phyloP scores from a whole-genome alignment of 495 filamentous ascomycete genomes.

The Hyaloscypha finlandica region DNA sequence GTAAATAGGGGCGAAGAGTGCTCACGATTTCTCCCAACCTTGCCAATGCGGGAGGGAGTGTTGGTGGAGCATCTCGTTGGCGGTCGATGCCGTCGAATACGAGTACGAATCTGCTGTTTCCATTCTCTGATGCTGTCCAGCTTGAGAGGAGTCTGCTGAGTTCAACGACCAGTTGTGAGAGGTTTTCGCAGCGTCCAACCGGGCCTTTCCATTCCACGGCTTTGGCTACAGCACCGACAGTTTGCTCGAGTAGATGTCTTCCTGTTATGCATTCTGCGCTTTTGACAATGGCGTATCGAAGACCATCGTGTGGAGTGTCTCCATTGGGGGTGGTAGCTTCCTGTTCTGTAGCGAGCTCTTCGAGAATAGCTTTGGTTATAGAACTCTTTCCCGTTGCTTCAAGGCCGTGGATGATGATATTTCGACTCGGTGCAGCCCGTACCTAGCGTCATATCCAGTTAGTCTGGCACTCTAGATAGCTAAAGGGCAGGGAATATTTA shows the following conservation, averaged over 20 bases:
- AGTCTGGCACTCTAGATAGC: neutral
- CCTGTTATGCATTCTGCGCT: constrained; percentile 87
- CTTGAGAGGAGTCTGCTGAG: constrained; percentile 60
- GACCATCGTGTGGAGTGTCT: constrained; percentile 21
- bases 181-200: constrained; percentile 68
- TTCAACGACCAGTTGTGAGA: constrained; percentile 71
- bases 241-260: constrained; percentile 80
- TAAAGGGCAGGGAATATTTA: constrained; percentile 38
- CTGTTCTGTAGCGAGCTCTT: constrained; percentile 36
- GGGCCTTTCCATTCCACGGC: constrained; percentile 42
- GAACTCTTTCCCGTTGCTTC: constrained; percentile 89
- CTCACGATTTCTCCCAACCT: constrained; percentile 76
- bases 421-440: constrained; percentile 48
- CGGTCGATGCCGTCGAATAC: constrained; percentile 91
- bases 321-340: constrained; percentile 4
- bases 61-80: constrained; percentile 78
- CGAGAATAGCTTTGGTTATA: constrained; percentile 64
- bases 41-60: constrained; percentile 79
- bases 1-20: constrained; percentile 9
- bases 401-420: constrained; percentile 80
- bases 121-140: constrained; percentile 34
- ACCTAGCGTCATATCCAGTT: constrained; percentile 9
- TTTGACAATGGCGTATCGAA: constrained; percentile 71
- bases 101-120: constrained; percentile 65
- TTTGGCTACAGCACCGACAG: constrained; percentile 54